Evolutionary conservation across 805 yeast species (phyloP).

Genomic region (Priceomyces fermenticarens): DNA sequence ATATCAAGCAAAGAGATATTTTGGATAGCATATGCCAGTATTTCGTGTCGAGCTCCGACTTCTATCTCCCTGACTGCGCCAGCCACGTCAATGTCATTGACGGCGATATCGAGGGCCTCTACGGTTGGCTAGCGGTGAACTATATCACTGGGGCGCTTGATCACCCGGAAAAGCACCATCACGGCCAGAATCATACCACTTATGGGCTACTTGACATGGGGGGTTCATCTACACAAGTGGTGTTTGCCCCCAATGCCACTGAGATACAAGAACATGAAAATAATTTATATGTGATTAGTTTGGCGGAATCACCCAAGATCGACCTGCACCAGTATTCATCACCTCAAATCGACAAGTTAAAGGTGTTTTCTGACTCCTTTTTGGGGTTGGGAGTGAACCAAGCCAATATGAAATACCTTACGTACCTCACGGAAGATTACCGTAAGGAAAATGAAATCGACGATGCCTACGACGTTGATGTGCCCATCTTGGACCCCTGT

Average conservation of each 20-base stretch:
- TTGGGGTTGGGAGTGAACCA: slow-evolving; percentile 61
- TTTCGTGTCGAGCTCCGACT: slow-evolving; percentile 43
- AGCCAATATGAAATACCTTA: slow-evolving; percentile 47
- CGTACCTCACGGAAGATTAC: slow-evolving; percentile 26
- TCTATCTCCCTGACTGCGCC: slow-evolving; percentile 59
- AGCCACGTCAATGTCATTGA: slow-evolving; percentile 58
- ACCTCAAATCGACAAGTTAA: slow-evolving; percentile 28
- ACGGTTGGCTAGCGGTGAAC: slow-evolving; percentile 66
- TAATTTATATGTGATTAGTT: slow-evolving; percentile 43
- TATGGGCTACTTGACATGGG: slow-evolving; percentile 64
- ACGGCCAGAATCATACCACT: slow-evolving; percentile 45
- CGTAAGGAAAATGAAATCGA: slow-evolving; percentile 13
- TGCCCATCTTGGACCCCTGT: slow-evolving; percentile 53
- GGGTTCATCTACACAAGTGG: slow-evolving; percentile 64
- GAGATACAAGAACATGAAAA: slow-evolving; percentile 45
- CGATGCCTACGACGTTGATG: slow-evolving; percentile 13
- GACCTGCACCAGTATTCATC: slow-evolving; percentile 6
- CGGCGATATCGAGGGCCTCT: slow-evolving; percentile 65
- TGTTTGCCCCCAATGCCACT: slow-evolving; percentile 54
- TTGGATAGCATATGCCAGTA: slow-evolving; percentile 50
- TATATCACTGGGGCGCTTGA: slow-evolving; percentile 48
- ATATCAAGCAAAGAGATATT: slow-evolving; percentile 46
- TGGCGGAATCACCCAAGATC: slow-evolving; percentile 30
- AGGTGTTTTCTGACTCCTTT: slow-evolving; percentile 54
- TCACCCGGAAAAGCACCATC: slow-evolving; percentile 32